Conservation (phyloP, 140 eudicot genomes). For the Cichorium intybus region DNA sequence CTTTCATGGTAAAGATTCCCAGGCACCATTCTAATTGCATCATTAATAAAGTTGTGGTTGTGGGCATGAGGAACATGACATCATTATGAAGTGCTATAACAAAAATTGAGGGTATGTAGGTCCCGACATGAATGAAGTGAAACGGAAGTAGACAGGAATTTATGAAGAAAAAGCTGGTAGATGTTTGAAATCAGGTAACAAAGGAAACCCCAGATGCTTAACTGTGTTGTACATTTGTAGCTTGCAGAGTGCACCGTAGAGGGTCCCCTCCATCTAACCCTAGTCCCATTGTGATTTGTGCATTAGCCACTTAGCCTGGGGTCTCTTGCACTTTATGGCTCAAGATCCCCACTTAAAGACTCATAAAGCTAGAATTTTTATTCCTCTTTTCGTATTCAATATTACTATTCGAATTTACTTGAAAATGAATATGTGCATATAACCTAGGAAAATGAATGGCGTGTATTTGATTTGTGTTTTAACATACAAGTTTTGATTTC, state of each 20-base stretch:
- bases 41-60: background rate
- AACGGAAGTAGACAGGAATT: background rate
- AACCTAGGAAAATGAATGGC: background rate
- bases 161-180: background rate
- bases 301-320: too few relatives aligned
- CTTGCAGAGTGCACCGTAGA: background rate
- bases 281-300: background rate
- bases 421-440: background rate
- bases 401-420: too few relatives aligned
- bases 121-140: background rate
- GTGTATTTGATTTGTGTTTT: background rate
- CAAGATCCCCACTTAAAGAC: background rate
- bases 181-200: background rate
- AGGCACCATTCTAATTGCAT: background rate
- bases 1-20: background rate
- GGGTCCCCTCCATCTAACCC: background rate
- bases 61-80: background rate
- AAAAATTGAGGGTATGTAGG: background rate
- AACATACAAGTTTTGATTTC: background rate
- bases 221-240: background rate
- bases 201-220: background rate
- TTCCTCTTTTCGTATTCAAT: background rate
- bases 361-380: background rate
- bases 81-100: background rate
- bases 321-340: background rate